phyloP scores from a whole-genome alignment of 805 yeast genomes.

The Cyberlindnera nakhonratchasimensis region DNA sequence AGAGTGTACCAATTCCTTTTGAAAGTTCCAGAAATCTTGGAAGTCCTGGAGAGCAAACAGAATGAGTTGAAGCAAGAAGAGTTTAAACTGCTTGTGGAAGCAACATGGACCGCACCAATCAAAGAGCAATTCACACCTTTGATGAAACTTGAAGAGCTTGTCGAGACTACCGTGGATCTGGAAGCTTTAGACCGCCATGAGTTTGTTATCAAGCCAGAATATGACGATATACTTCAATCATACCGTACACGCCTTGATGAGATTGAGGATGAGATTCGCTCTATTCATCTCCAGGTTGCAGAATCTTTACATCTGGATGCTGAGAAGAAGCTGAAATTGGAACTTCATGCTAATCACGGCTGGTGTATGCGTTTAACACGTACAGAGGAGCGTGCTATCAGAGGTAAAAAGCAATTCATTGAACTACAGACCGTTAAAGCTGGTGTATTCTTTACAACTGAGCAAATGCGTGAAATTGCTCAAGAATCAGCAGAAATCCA shows the following conservation, averaged over 20 bases:
- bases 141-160: conserved; percentile 71
- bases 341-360: conserved; percentile 82
- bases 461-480: conserved; percentile 56
- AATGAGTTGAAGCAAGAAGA: conserved; percentile 30
- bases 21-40: conserved; percentile 65
- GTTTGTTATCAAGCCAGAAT: conserved; percentile 82
- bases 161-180: conserved; percentile 89
- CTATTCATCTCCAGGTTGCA: conserved; percentile 60
- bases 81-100: conserved; percentile 37
- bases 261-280: conserved; percentile 51
- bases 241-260: conserved; percentile 57
- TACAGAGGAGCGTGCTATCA: conserved; percentile 76
- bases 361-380: conserved; percentile 95
- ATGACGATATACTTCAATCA: conserved; percentile 69
- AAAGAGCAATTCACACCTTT: conserved; percentile 47
- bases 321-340: conserved; percentile 86
- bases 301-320: conserved; percentile 77
- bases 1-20: conserved; percentile 78
- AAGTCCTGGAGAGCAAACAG: conserved; percentile 44
- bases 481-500: conserved; percentile 55
- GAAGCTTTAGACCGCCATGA: conserved; percentile 80
- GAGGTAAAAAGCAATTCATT: conserved; percentile 55
- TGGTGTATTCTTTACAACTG: conserved; percentile 88
- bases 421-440: conserved; percentile 93
- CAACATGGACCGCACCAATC: conserved; percentile 59